A percentile compares a stretch with the other conserved stretches of the same genome.
Evolutionary conservation across 345 rosid species (phyloP).

Genomic region (Gossypium raimondii): DNA sequence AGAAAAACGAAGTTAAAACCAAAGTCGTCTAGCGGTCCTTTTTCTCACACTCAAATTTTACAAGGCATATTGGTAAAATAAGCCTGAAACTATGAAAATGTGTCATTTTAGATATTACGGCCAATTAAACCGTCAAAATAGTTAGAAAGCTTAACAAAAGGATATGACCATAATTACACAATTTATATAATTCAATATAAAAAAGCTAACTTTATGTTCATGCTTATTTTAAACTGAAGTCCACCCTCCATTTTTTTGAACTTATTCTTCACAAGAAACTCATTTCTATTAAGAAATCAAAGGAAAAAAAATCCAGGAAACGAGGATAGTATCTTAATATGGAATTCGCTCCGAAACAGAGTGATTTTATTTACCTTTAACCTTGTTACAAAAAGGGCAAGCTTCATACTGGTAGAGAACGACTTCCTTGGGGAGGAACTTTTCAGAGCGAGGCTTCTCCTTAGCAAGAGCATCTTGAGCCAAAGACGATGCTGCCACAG

Average conservation of each 20-base stretch:
- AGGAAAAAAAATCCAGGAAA: neutral
- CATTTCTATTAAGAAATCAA: neutral
- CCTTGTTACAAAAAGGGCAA: slow-evolving; percentile 95
- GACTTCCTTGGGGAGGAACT: slow-evolving; percentile 54
- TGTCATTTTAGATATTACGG: neutral
- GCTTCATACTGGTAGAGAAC: slow-evolving; percentile 95
- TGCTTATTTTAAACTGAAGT: neutral
- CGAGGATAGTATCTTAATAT: neutral
- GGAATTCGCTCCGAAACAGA: neutral
- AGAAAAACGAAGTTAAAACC: neutral
- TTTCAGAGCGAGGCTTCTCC: slow-evolving; percentile 39
- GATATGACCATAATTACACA: neutral
- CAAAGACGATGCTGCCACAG: slow-evolving; percentile 47
- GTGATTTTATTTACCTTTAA: slow-evolving; percentile 50
- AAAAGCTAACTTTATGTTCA: neutral
- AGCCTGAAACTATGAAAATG: neutral
- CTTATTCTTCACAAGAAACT: neutral
- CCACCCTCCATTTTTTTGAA: neutral
- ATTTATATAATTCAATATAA: neutral
- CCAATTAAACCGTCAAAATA: neutral
- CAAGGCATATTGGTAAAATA: neutral
- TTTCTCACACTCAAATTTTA: neutral
- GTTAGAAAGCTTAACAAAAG: neutral
- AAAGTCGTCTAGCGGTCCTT: neutral
- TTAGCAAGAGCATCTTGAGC: slow-evolving; percentile 60